Percentiles rank a stretch among this genome's conserved stretches.
These are phyloP conservation scores for Drechslerella stenobrocha DNA, from an alignment of 2,329 filamentous ascomycete species.

Conservation along the genomic window DNA sequence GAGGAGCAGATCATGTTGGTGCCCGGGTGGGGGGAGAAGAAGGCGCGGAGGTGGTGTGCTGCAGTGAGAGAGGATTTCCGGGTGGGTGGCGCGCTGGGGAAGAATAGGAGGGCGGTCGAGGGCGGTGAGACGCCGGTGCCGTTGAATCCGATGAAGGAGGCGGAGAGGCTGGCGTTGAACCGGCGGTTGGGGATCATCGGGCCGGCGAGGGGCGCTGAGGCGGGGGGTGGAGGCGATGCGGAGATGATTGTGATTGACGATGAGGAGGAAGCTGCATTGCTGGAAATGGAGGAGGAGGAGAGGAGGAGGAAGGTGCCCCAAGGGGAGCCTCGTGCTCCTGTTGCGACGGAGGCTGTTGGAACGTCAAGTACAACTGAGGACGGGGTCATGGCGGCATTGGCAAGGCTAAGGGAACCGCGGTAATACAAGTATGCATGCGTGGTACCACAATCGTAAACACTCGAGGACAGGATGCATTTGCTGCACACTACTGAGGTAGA, in stretches of 20 bases:
- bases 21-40: conserved; percentile 93
- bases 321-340: conserved; percentile 51
- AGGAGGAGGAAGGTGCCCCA: conserved; percentile 53
- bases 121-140: conserved; percentile 67
- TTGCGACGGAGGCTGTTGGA: conserved; percentile 48
- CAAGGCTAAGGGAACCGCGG: conserved; percentile 61
- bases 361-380: conserved; percentile 50
- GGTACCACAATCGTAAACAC: too few species aligned
- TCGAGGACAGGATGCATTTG: too few species aligned
- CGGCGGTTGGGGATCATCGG: conserved; percentile 47
- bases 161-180: conserved; percentile 47
- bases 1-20: conserved; percentile 82
- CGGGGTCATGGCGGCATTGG: conserved; percentile 66
- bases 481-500: too few species aligned
- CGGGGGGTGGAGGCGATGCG: background rate
- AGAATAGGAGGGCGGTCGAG: conserved; percentile 66
- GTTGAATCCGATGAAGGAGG: conserved; percentile 21
- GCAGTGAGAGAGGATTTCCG: conserved; percentile 37
- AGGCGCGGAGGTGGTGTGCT: conserved; percentile 65
- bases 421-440: too few species aligned
- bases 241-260: conserved; percentile 31
- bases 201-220: conserved; percentile 16
- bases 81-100: conserved; percentile 41
- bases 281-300: conserved; percentile 53
- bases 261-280: conserved; percentile 51